Percentiles rank a stretch among this genome's conserved stretches.
Conservation (phyloP, 2,329 filamentous ascomycete genomes). For the Gremmenia infestans region DNA sequence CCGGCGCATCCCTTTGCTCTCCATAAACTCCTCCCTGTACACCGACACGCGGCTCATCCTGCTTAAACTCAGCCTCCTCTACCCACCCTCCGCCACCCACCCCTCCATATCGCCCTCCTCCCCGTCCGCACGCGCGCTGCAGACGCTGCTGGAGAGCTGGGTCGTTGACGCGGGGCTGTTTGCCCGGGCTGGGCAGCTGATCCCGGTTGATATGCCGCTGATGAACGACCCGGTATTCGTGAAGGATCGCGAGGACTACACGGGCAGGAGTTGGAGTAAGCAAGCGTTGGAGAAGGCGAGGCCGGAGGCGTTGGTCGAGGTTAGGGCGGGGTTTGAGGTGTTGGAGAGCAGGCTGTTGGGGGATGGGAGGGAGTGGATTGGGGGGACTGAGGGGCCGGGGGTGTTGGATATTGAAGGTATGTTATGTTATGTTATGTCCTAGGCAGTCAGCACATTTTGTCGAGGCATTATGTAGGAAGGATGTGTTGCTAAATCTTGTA, state of each 20-base stretch:
- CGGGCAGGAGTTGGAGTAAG: constrained; percentile 37
- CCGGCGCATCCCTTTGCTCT: constrained; percentile 63
- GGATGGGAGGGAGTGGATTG: constrained; percentile 64
- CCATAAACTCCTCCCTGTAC: constrained; percentile 60
- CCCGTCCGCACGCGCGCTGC: constrained; percentile 41
- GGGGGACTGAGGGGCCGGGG: constrained; percentile 49
- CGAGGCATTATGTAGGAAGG: too few relatives aligned
- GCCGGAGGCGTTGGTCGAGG: constrained; percentile 51
- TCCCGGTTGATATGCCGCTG: constrained; percentile 51
- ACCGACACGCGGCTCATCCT: too few relatives aligned
- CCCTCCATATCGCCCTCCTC: constrained; percentile 32
- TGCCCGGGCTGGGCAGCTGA: constrained; percentile 43
- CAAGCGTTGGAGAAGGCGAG: constrained; percentile 38
- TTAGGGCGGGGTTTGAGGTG: constrained; percentile 50
- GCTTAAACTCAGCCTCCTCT: constrained; percentile 56
- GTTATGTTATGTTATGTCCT: not conserved
- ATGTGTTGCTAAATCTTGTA: not conserved
- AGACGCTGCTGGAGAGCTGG: constrained; percentile 52
- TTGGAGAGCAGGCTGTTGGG: constrained; percentile 58
- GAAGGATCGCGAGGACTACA: constrained; percentile 49
- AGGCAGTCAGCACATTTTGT: too few relatives aligned
- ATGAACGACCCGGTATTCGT: constrained; percentile 54
- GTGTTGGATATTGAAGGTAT: constrained; percentile 63
- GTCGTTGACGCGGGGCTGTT: constrained; percentile 56
- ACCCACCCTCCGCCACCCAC: constrained; percentile 38